These are phyloP conservation scores for Dothistroma pini DNA, from an alignment of 2,329 filamentous ascomycete species.

Conservation along the genomic window DNA sequence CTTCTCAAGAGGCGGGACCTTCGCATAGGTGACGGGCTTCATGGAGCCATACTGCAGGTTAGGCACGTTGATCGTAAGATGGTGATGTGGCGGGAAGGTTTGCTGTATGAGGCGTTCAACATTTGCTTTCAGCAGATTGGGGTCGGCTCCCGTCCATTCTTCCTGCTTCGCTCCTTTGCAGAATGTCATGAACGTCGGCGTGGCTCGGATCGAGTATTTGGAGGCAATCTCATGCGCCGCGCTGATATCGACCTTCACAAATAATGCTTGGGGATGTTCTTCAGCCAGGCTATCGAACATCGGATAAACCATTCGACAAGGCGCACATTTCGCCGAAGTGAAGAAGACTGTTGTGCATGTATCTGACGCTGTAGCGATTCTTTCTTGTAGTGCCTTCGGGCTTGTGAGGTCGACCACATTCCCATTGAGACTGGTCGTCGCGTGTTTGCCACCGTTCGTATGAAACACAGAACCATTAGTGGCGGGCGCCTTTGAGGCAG, in stretches of 20 bases:
- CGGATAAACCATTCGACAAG: conserved; percentile 80
- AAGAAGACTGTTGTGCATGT: conserved; percentile 86
- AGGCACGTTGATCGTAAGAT: conserved; percentile 67
- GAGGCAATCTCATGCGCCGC: conserved; percentile 57
- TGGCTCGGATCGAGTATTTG: conserved; percentile 67
- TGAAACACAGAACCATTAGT: neutral
- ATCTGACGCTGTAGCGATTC: conserved; percentile 57
- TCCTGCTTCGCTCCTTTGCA: conserved; percentile 70
- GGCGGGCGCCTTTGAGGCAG: neutral
- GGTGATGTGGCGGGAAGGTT: conserved; percentile 71
- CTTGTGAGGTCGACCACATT: conserved; percentile 61
- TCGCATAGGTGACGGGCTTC: conserved; percentile 70
- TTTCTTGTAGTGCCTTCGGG: conserved; percentile 56
- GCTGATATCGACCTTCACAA: conserved; percentile 81
- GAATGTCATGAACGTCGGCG: conserved; percentile 87
- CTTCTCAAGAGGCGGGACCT: conserved; percentile 78
- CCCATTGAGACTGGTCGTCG: conserved; percentile 30
- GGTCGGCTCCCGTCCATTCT: conserved; percentile 76
- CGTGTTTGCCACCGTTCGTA: conserved; percentile 9
- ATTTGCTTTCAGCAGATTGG: conserved; percentile 64
- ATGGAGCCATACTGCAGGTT: conserved; percentile 61
- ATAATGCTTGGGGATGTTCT: conserved; percentile 63
- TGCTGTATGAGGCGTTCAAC: conserved; percentile 70
- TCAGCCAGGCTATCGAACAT: conserved; percentile 75
- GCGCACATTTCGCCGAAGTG: conserved; percentile 79